Conservation (phyloP, 148 eudicot species). For the Dianthus caryophyllus region DNA sequence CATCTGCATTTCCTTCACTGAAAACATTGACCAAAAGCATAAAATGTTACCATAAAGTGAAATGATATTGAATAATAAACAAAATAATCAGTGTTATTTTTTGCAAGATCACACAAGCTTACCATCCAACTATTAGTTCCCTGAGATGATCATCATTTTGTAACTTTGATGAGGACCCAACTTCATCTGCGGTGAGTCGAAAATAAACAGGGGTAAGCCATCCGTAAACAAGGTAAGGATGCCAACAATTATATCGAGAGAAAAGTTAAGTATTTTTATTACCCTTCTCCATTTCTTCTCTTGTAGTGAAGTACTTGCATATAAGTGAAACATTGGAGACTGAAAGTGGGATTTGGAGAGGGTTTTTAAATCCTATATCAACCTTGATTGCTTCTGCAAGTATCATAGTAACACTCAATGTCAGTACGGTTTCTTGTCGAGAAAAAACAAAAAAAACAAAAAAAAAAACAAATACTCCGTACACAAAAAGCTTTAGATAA, state of each 20-base stretch:
- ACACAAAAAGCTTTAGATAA: conserved; percentile 5
- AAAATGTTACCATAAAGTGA: conserved; percentile 8
- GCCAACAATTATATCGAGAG: conserved; percentile 5
- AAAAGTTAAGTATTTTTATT: conserved; percentile 21
- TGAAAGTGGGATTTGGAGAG: conserved; percentile 80
- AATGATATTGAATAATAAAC: neutral
- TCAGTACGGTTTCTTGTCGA: conserved; percentile 6
- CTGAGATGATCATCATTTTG: conserved; percentile 42
- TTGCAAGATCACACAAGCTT: conserved; percentile 19
- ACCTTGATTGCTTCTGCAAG: conserved; percentile 81
- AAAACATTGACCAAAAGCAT: conserved; percentile 21
- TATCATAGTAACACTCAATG: neutral
- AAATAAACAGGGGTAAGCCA: conserved; percentile 14
- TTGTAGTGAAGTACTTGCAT: conserved; percentile 59
- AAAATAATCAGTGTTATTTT: neutral
- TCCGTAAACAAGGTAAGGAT: neutral
- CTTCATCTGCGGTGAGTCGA: conserved; percentile 47
- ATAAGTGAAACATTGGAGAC: conserved; percentile 66
- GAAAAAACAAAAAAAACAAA: conserved; percentile 8
- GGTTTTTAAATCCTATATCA: conserved; percentile 80
- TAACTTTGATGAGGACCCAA: conserved; percentile 35
- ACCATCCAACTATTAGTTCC: conserved; percentile 48
- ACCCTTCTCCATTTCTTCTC: conserved; percentile 60
- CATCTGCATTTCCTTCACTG: conserved; percentile 52
- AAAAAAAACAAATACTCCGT: too few species aligned